Base-by-base conservation (phyloP, 23 red algal species). In the Cyanidioschyzon merolae region DNA sequence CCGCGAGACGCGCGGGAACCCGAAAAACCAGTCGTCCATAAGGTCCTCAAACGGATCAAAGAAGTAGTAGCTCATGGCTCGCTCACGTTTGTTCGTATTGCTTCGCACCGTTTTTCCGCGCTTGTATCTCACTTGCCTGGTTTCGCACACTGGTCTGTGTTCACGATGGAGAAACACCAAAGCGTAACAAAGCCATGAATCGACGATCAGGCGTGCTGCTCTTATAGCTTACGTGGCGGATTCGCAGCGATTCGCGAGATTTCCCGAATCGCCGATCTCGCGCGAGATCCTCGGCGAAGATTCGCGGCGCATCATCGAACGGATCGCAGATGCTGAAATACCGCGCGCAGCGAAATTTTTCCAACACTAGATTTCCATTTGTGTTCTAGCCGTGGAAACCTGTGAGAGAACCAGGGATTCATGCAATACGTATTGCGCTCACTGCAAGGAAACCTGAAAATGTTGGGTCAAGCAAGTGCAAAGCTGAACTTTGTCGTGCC, bases 51-150 rank as follows among this genome's bases (percentile, higher is more conserved):
- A 71, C n/a, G 32, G 21, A 35, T 71, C 63, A 35, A 71, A 71
- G 63, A 71, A 71, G 63, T 71, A 71, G 63, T 71, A 71, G 63
- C n/a, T 32, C n/a, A 35, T 71, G n/a, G 30, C 30, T 71, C 63
- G 63, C 7, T 25, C 7, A 27, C 32, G 45, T 21, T 54, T 21
- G 7, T 21, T 54, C 21, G 45, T 54, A n/a, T n/a, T n/a, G n/a
- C n/a, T n/a, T n/a, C n/a, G n/a, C n/a, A n/a, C n/a, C n/a, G n/a
- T n/a, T n/a, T n/a, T n/a, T n/a, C n/a, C n/a, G n/a, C n/a, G n/a
- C n/a, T n/a, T n/a, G n/a, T n/a, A n/a, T n/a, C n/a, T n/a, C n/a
- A n/a, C n/a, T n/a, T n/a, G n/a, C n/a, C n/a, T n/a, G n/a, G n/a
- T n/a, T n/a, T n/a, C n/a, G n/a, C n/a, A n/a, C n/a, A n/a, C n/a